phyloP scores from a whole-genome alignment of 495 filamentous ascomycete genomes.

The Cairneyella variabilis region DNA sequence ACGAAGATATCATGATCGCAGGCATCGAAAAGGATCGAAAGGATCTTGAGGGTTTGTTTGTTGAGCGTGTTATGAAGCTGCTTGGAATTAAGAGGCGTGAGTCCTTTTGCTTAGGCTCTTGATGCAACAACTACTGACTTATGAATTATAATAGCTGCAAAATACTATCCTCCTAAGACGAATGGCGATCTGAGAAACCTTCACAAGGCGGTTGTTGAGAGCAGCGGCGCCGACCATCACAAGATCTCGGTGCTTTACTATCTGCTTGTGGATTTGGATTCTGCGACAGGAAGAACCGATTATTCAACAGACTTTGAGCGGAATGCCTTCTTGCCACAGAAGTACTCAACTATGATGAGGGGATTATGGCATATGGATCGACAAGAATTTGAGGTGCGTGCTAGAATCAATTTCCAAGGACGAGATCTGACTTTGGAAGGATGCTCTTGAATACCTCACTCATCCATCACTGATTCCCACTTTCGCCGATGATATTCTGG shows the following conservation, averaged over 20 bases:
- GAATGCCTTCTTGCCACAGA: constrained; percentile 55
- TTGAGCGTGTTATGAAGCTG: constrained; percentile 67
- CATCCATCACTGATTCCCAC: constrained; percentile 73
- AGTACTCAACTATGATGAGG: constrained; percentile 71
- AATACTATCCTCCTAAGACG: constrained; percentile 65
- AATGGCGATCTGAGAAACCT: constrained; percentile 60
- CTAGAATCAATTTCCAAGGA: neutral
- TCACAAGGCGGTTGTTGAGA: constrained; percentile 57
- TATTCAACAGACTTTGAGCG: constrained; percentile 35
- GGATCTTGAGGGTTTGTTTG: constrained; percentile 64
- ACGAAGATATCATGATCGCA: constrained; percentile 52
- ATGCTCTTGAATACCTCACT: constrained; percentile 66
- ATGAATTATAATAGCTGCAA: constrained; percentile 38
- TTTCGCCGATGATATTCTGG: constrained; percentile 76
- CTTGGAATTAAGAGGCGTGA: constrained; percentile 66
- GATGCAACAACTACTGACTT: constrained; percentile 5
- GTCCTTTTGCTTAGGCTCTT: neutral
- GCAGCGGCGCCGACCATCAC: constrained; percentile 57
- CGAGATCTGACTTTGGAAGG: constrained; percentile 35
- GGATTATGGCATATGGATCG: constrained; percentile 79
- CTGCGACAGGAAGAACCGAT: constrained; percentile 38
- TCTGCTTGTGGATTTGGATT: constrained; percentile 69
- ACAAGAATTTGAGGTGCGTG: constrained; percentile 57
- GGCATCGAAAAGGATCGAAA: constrained; percentile 60
- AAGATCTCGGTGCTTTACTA: constrained; percentile 80